These are phyloP conservation scores for Eucommia ulmoides DNA, from an alignment of 257 asterid genomes.

Conservation along the genomic window DNA sequence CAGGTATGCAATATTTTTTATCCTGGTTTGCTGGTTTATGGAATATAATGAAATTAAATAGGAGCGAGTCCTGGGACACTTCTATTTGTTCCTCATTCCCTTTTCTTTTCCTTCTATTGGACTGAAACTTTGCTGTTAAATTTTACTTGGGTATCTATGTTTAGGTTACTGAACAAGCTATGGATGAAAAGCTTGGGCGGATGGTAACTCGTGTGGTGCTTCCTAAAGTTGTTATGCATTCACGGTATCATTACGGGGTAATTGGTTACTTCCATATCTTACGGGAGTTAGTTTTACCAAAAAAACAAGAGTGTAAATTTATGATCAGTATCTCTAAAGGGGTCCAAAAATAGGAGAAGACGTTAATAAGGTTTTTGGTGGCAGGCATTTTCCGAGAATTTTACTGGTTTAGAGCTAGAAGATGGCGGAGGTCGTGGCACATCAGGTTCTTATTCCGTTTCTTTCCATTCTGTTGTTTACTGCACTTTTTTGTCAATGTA, in stretches of 20 bases:
- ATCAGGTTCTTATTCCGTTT: slow-evolving; percentile 41
- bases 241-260: slow-evolving; percentile 92
- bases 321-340: too few species aligned
- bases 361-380: slow-evolving; percentile 3
- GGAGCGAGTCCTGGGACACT: too few species aligned
- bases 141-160: too few species aligned
- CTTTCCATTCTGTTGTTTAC: too few species aligned
- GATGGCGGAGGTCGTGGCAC: slow-evolving; percentile 99
- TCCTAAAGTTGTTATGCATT: slow-evolving; percentile 88
- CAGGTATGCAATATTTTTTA: too few species aligned
- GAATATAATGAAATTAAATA: too few species aligned
- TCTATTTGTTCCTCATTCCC: too few species aligned
- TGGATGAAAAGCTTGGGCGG: slow-evolving; percentile 85
- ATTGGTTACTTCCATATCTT: slow-evolving; percentile 1
- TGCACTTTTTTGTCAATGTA: too few species aligned
- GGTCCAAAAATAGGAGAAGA: too few species aligned
- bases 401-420: slow-evolving; percentile 94
- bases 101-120: too few species aligned
- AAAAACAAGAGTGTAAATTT: slow-evolving; percentile 1
- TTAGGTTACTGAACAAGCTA: slow-evolving; percentile 67
- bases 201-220: slow-evolving; percentile 78
- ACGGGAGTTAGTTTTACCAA: slow-evolving; percentile 2
- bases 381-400: slow-evolving; percentile 85
- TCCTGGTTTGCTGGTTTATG: too few species aligned
- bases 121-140: too few species aligned